A percentile compares a stretch with the other conserved stretches of the same genome.
Evolutionary conservation across 495 filamentous ascomycete genomes (phyloP).

Genomic region (Amniculicola lignicola): DNA sequence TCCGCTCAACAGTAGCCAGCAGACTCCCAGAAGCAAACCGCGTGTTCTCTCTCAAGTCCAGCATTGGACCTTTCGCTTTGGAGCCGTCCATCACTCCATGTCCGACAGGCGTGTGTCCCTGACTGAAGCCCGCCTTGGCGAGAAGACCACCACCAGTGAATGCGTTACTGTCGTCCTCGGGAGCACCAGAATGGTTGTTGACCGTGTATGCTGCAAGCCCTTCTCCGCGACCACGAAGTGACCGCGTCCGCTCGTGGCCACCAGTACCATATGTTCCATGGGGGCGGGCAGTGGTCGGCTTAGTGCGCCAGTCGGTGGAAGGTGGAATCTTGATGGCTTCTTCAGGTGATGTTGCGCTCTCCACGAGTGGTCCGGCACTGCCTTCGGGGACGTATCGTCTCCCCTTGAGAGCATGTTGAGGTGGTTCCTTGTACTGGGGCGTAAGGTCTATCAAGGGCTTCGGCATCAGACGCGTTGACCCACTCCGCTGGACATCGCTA

Average conservation of each 20-base stretch:
- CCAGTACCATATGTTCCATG: conserved; percentile 24
- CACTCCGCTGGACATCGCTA: conserved; percentile 33
- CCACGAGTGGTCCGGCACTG: conserved; percentile 54
- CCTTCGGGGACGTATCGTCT: conserved; percentile 62
- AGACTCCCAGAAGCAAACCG: conserved; percentile 57
- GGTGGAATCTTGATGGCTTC: conserved; percentile 52
- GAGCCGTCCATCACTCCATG: conserved; percentile 55
- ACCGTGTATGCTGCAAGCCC: conserved; percentile 27
- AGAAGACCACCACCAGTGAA: conserved; percentile 38
- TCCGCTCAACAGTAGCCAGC: conserved; percentile 43
- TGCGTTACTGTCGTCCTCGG: conserved; percentile 32
- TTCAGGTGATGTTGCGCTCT: conserved; percentile 60
- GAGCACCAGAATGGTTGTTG: conserved; percentile 22
- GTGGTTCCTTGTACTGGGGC: conserved; percentile 68
- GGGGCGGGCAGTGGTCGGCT: conserved; percentile 29
- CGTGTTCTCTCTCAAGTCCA: conserved; percentile 52
- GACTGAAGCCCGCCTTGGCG: conserved; percentile 29
- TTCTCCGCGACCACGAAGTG: conserved; percentile 14
- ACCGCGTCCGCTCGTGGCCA: conserved; percentile 23
- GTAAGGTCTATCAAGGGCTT: conserved; percentile 75
- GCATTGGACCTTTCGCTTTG: conserved; percentile 53
- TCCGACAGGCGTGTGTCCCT: conserved; percentile 42
- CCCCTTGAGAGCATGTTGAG: conserved; percentile 66
- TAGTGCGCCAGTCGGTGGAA: conserved; percentile 52
- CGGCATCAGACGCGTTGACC: conserved; percentile 38